Evolutionary conservation across 192 early-diverging fungal species (phyloP).

Genomic region (Rhizoclosmatium sp.): DNA sequence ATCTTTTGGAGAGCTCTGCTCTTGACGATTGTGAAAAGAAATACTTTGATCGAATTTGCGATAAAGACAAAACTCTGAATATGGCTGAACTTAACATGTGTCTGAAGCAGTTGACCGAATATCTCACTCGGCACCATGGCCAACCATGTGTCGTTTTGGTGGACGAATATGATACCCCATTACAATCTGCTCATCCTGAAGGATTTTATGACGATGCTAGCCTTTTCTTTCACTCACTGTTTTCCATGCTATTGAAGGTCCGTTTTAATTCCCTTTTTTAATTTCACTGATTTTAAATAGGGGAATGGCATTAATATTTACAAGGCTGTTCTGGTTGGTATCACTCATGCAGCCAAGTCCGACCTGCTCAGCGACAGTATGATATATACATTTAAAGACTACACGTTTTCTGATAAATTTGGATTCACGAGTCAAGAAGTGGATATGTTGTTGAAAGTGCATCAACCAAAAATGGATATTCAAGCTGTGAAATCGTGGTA

Average conservation of each 20-base stretch:
- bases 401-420: constrained; percentile 19
- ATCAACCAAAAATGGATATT: constrained; percentile 6
- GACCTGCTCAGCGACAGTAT: not conserved
- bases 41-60: not conserved
- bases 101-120: not conserved
- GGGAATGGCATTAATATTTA: not conserved
- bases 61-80: not conserved
- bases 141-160: constrained; percentile 17
- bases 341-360: not conserved
- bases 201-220: not conserved
- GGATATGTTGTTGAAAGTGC: constrained; percentile 2
- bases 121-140: constrained; percentile 15
- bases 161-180: constrained; percentile 10
- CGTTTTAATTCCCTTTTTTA: not conserved
- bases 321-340: constrained; percentile 12
- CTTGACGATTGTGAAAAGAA: not conserved
- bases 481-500: not conserved
- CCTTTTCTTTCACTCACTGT: not conserved
- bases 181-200: not conserved
- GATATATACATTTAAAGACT: not conserved
- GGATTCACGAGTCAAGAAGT: constrained; percentile 22
- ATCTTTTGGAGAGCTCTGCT: not conserved
- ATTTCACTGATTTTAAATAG: not conserved
- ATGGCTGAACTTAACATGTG: not conserved
- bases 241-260: constrained; percentile 10